Percentiles rank a stretch among this genome's conserved stretches.
Evolutionary conservation across 140 eudicot species (phyloP).

Genomic region (Anethum foeniculum): DNA sequence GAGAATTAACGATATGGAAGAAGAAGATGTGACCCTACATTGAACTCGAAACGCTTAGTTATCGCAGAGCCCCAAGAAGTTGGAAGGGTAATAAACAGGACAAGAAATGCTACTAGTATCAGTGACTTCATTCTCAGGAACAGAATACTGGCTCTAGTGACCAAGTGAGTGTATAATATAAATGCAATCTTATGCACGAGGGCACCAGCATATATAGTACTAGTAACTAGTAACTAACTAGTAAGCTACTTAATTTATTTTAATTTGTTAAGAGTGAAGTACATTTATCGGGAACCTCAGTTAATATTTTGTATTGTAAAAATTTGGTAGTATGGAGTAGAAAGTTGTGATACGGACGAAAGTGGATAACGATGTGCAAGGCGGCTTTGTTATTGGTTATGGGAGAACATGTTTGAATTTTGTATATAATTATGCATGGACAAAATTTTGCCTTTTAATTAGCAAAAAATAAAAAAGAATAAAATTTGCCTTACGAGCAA

Average conservation of each 20-base stretch:
- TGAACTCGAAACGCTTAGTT: slow-evolving; percentile 27
- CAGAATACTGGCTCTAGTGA: neutral
- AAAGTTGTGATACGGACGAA: neutral
- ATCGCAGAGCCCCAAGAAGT: slow-evolving; percentile 15
- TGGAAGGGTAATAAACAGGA: neutral
- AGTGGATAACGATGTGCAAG: neutral
- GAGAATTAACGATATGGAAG: neutral
- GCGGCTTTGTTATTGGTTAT: neutral
- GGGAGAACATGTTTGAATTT: too few species aligned
- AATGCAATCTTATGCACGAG: neutral
- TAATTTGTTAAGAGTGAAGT: neutral
- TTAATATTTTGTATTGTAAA: neutral
- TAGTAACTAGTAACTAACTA: neutral
- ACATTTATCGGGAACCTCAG: too few species aligned
- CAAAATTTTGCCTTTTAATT: too few species aligned
- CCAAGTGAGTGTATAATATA: neutral
- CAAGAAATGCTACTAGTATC: neutral
- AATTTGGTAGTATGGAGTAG: neutral
- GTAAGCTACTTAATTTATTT: too few species aligned
- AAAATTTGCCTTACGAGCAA: too few species aligned
- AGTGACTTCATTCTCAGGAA: slow-evolving; percentile 3
- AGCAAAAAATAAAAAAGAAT: too few species aligned
- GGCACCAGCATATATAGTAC: slow-evolving; percentile 8
- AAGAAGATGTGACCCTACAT: slow-evolving; percentile 21
- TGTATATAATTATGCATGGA: too few species aligned